These are phyloP conservation scores for Rhytidhysteron rufulum DNA, from an alignment of 2,329 filamentous ascomycete genomes.

Conservation along the genomic window DNA sequence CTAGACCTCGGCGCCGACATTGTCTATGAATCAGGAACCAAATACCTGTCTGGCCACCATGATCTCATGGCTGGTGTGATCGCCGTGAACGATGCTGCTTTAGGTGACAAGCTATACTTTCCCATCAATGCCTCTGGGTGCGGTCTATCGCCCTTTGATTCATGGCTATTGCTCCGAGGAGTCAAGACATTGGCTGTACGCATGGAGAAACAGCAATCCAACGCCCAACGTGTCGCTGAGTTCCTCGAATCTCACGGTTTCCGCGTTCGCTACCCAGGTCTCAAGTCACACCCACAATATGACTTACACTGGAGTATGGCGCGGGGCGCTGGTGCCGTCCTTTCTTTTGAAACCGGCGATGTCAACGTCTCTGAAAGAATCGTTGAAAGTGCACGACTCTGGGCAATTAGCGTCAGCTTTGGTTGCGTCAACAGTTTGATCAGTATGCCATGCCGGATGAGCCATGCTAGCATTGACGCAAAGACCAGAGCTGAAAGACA, in stretches of 20 bases:
- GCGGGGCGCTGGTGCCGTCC: conserved; percentile 85
- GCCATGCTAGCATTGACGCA: conserved; percentile 94
- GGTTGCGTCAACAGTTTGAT: conserved; percentile 98
- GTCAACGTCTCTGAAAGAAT: conserved; percentile 80
- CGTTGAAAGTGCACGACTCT: conserved; percentile 86
- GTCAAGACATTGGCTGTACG: conserved; percentile 96
- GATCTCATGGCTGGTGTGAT: conserved; percentile 99
- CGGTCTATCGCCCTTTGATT: conserved; percentile 90
- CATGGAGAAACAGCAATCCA: conserved; percentile 97
- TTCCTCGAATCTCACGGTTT: conserved; percentile 91
- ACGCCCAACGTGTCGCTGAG: conserved; percentile 83
- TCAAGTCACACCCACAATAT: conserved; percentile 94
- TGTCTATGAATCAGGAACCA: conserved; percentile 95
- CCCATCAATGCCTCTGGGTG: conserved; percentile 96
- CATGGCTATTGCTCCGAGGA: conserved; percentile 89
- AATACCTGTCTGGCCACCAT: conserved; percentile 96
- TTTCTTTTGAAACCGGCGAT: conserved; percentile 95
- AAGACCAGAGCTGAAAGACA: conserved; percentile 70
- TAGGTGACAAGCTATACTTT: conserved; percentile 91
- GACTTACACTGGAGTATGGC: conserved; percentile 95
- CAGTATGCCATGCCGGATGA: conserved; percentile 99
- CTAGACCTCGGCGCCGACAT: conserved; percentile 93
- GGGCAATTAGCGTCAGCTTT: conserved; percentile 95
- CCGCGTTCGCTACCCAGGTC: conserved; percentile 88
- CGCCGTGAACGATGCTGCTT: conserved; percentile 74